Evolutionary conservation across 148 eudicot species (phyloP).

Genomic region (Vaccinium macrocarpon): DNA sequence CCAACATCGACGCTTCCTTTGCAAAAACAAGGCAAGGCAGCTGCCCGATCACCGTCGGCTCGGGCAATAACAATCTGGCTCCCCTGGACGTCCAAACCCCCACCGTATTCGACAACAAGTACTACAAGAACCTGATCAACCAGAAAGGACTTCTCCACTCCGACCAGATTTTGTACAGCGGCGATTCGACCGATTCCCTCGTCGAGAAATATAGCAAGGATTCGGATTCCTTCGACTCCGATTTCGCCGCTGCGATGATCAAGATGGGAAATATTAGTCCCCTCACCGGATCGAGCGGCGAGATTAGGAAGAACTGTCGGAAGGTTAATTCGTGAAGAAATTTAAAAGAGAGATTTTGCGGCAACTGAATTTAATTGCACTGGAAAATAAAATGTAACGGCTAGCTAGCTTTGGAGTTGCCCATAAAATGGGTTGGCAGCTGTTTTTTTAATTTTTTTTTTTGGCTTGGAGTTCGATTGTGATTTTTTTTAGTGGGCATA

Average conservation of each 20-base stretch:
- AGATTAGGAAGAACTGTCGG: slow-evolving; percentile 30
- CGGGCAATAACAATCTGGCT: slow-evolving; percentile 36
- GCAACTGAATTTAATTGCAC: not conserved
- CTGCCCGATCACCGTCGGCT: slow-evolving; percentile 42
- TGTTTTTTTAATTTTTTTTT: not conserved
- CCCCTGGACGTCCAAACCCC: slow-evolving; percentile 26
- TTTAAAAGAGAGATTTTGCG: not conserved
- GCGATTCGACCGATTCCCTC: slow-evolving; percentile 6
- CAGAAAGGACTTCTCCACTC: slow-evolving; percentile 37
- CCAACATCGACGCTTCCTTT: slow-evolving; percentile 38
- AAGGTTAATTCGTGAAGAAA: slow-evolving; percentile 25
- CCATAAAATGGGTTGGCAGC: not conserved
- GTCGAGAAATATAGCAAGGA: slow-evolving; percentile 8
- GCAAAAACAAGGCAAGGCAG: slow-evolving; percentile 32
- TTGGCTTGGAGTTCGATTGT: not conserved
- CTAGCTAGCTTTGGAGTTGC: not conserved
- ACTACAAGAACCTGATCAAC: slow-evolving; percentile 24
- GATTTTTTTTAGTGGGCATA: too few relatives aligned
- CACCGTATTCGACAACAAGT: slow-evolving; percentile 34
- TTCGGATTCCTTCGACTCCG: not conserved
- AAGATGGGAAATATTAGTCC: slow-evolving; percentile 22
- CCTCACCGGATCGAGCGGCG: slow-evolving; percentile 19
- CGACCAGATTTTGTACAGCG: slow-evolving; percentile 26
- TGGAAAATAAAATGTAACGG: not conserved
- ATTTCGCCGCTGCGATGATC: slow-evolving; percentile 13